Conservation (phyloP, 306 rosid species). For the Psophocarpus tetragonolobus region DNA sequence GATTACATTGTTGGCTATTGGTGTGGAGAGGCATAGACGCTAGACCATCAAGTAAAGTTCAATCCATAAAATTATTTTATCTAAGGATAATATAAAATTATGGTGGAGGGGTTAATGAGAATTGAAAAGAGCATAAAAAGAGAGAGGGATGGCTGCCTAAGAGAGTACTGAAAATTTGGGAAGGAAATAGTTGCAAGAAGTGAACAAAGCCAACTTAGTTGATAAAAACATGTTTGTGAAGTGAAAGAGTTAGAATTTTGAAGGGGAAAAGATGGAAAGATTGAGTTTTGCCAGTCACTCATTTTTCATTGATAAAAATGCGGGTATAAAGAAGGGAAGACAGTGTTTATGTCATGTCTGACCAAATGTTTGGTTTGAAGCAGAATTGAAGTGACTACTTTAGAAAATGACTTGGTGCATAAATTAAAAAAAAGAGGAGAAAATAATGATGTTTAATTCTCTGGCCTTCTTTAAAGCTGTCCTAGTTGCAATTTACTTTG, state of each 20-base stretch:
- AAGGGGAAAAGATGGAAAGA: background rate
- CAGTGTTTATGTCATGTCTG: no score
- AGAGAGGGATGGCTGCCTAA: background rate
- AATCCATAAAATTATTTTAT: background rate
- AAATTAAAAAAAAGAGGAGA: no score
- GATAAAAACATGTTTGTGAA: background rate
- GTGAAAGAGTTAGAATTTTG: background rate
- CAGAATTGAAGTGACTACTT: no score
- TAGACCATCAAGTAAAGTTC: background rate
- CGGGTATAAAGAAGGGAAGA: no score
- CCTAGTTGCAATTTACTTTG: no score
- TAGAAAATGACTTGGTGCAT: no score
- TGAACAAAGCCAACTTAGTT: background rate
- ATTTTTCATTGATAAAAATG: no score
- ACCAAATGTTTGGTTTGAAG: no score
- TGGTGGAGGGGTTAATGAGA: background rate
- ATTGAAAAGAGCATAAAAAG: constrained; percentile 16
- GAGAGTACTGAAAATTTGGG: constrained; percentile 25
- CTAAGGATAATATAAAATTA: background rate
- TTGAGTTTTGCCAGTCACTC: no score
- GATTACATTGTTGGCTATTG: background rate
- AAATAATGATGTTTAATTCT: no score
- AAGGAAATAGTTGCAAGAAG: constrained; percentile 13
- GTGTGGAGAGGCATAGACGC: background rate
- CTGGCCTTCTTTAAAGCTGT: no score